Percentiles rank a stretch among this genome's conserved stretches.
These are phyloP conservation scores for Plectranthus barbatus DNA, from an alignment of 257 asterid species.

Conservation along the genomic window DNA sequence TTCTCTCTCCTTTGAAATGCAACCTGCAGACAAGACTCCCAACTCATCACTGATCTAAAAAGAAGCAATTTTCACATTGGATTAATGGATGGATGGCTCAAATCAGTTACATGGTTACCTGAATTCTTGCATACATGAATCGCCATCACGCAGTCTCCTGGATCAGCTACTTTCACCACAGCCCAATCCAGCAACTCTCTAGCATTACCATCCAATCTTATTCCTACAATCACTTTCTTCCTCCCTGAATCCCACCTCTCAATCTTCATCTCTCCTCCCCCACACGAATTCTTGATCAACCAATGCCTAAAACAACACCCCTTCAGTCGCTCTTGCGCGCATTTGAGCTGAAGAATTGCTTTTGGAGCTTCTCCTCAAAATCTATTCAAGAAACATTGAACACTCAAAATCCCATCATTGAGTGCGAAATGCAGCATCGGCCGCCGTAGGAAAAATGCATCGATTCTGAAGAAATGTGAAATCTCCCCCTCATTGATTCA, in stretches of 20 bases:
- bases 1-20: conserved; percentile 34
- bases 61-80: background rate
- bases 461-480: conserved; percentile 16
- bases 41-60: background rate
- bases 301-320: conserved; percentile 13
- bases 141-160: conserved; percentile 74
- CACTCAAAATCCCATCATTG: conserved; percentile 14
- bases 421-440: conserved; percentile 18
- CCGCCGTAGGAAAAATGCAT: conserved; percentile 22
- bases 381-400: conserved; percentile 11
- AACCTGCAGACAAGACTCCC: conserved; percentile 34
- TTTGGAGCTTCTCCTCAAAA: background rate
- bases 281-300: conserved; percentile 7
- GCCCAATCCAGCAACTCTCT: conserved; percentile 87
- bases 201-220: conserved; percentile 54
- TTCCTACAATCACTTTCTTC: conserved; percentile 73
- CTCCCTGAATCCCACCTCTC: conserved; percentile 35
- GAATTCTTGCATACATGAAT: conserved; percentile 72
- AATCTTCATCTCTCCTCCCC: conserved; percentile 33
- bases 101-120: conserved; percentile 31
- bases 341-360: conserved; percentile 10
- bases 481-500: conserved; percentile 13
- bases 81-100: background rate
- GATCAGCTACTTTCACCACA: conserved; percentile 65
- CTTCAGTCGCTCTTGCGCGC: background rate